Base-by-base conservation (phyloP, 305 asterid genomes). In the Fraxinus sp. region DNA sequence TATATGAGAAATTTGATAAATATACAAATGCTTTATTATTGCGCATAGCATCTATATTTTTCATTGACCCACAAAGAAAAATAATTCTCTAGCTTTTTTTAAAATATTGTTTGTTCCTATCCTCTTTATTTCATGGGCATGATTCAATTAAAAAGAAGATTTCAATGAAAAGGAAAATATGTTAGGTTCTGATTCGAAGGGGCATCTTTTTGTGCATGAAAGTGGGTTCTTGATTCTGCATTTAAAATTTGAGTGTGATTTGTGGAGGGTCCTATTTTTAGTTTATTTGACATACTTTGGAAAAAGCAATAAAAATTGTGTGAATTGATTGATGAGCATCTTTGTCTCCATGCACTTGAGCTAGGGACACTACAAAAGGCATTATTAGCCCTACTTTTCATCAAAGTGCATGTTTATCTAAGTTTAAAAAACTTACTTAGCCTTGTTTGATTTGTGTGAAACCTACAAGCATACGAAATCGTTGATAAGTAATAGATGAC, bases 151-250 rank as follows among this genome's bases (percentile, higher is more conserved):
- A 43, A 57, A 37, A 80, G 80, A 41, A 80, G 80, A 26, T 79
- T 52, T 64, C 72, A 79, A 43, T 43, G 10, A 35, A 77, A 85
- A 80, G 59, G 79, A 68, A 74, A 32, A 55, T 83, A 77, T 85
- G 80, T 81, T 79, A 85, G 83, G 82, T 83, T 72, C 90, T 89
- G 89, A 90, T 89, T 92, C 87, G 83, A 32, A 79, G 85, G 83
- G 81, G 49, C 83, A 77, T 52, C 36, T 68, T 82, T 86, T 86
- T 77, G 84, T 87, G 88, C 86, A 86, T 90, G 89, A 88, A 87
- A 89, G 90, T 89, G 91, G 93, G 90, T 87, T 85, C 83, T 62
- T 85, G 90, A 90, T 88, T 89, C 93, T 84, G 84, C 84, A 35
- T 79, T 49, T 80, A 80, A 75, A 52, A 86, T 73, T 77, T 70